phyloP scores from a whole-genome alignment of 805 yeast genomes.

The Blastobotrys mokoenaii region DNA sequence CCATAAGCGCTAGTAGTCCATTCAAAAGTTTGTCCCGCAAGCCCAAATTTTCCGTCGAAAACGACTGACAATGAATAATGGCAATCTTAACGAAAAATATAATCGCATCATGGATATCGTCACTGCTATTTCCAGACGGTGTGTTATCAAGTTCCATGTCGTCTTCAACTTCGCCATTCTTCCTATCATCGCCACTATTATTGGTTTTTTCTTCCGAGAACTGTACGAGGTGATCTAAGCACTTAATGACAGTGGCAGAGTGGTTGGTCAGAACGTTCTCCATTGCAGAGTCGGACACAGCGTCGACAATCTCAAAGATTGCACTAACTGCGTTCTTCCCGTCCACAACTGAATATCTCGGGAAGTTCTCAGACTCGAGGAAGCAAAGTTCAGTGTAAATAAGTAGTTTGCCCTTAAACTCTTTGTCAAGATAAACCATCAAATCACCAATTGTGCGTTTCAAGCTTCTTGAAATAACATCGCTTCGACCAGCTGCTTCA shows the following conservation, averaged over 20 bases:
- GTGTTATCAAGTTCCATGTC: conserved; percentile 1
- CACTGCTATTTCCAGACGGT: conserved; percentile 1
- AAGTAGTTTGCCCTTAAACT: conserved; percentile 14
- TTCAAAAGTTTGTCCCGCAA: conserved; percentile 9
- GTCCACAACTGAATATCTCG: conserved; percentile 7
- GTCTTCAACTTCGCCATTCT: background rate
- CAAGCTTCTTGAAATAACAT: background rate
- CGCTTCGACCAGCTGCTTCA: background rate
- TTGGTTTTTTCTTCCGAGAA: conserved; percentile 7
- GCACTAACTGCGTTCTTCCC: conserved; percentile 9
- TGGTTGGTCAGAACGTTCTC: conserved; percentile 10
- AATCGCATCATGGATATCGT: conserved; percentile 15
- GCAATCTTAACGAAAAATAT: conserved; percentile 20
- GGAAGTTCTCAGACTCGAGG: conserved; percentile 17
- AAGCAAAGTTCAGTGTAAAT: conserved; percentile 13
- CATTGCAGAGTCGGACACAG: conserved; percentile 17
- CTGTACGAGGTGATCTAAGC: conserved; percentile 14
- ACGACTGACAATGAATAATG: conserved; percentile 19
- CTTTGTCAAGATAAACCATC: conserved; percentile 10
- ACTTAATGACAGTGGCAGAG: conserved; percentile 8
- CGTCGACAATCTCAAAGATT: conserved; percentile 20
- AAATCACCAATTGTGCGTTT: conserved; percentile 17
- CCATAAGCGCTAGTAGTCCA: conserved; percentile 11
- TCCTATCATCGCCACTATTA: conserved; percentile 1
- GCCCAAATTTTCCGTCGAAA: background rate